These are phyloP conservation scores for Suhomyces emberorum DNA, from an alignment of 805 yeast genomes.

Conservation along the genomic window DNA sequence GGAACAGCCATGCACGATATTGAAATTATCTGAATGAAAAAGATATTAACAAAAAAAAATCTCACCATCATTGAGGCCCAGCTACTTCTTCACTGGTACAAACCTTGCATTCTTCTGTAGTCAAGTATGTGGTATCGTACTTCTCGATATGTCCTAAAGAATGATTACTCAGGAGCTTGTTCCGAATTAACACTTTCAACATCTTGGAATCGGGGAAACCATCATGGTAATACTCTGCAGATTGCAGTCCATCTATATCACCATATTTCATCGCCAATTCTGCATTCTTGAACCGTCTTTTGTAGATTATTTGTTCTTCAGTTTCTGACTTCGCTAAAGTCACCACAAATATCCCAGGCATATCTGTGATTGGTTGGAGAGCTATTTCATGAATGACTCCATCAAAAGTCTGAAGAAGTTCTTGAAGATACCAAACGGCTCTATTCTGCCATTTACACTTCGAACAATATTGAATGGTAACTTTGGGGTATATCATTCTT, in stretches of 20 bases:
- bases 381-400: slow-evolving; percentile 39
- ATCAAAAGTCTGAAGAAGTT: slow-evolving; percentile 80
- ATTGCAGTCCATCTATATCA: slow-evolving; percentile 16
- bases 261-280: slow-evolving; percentile 19
- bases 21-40: no score
- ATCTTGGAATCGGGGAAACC: slow-evolving; percentile 89
- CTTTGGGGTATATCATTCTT: no score
- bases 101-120: not conserved
- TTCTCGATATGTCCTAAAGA: slow-evolving; percentile 64
- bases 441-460: slow-evolving; percentile 86
- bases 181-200: slow-evolving; percentile 64
- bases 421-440: slow-evolving; percentile 86
- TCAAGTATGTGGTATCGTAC: slow-evolving; percentile 3
- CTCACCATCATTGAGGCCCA: no score
- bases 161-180: slow-evolving; percentile 51
- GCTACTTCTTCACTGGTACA: not conserved
- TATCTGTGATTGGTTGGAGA: slow-evolving; percentile 21
- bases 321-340: slow-evolving; percentile 1
- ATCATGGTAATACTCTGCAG: slow-evolving; percentile 40
- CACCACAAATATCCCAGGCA: slow-evolving; percentile 20
- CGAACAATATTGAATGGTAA: slow-evolving; percentile 72
- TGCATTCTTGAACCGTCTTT: slow-evolving; percentile 46
- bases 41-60: no score
- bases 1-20: no score
- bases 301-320: slow-evolving; percentile 42